These are phyloP conservation scores for Primulina tabacum DNA, from an alignment of 257 asterid species.

Conservation along the genomic window DNA sequence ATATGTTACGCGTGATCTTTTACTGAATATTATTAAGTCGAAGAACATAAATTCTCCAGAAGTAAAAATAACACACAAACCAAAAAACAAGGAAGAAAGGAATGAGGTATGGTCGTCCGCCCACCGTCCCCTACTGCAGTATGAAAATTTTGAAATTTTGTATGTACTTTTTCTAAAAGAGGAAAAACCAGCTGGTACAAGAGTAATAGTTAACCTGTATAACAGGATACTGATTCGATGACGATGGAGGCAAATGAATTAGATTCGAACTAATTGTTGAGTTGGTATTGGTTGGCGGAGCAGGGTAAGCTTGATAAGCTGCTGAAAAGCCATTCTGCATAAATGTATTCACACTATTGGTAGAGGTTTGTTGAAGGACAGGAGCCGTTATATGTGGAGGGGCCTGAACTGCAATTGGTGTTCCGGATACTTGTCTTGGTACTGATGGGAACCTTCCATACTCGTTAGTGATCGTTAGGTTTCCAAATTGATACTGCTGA, in stretches of 20 bases:
- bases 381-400: slow-evolving; percentile 34
- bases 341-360: slow-evolving; percentile 14
- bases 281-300: slow-evolving; percentile 18
- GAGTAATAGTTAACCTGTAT: slow-evolving; percentile 28
- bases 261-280: slow-evolving; percentile 13
- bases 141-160: not conserved
- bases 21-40: not conserved
- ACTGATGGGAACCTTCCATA: slow-evolving; percentile 33
- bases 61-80: not conserved
- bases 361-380: slow-evolving; percentile 32
- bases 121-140: not conserved
- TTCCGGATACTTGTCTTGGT: slow-evolving; percentile 30
- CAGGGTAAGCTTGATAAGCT: slow-evolving; percentile 31
- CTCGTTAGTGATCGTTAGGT: slow-evolving; percentile 28
- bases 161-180: not conserved
- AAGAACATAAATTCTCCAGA: not conserved
- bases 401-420: slow-evolving; percentile 47
- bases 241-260: slow-evolving; percentile 28
- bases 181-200: not conserved
- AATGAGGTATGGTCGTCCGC: not conserved
- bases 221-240: slow-evolving; percentile 26
- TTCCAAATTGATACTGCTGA: slow-evolving; percentile 34
- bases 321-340: slow-evolving; percentile 25
- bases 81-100: not conserved
- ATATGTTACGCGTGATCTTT: not conserved